Conservation (phyloP, 2,329 filamentous ascomycete genomes). For the Botrytis squamosa region DNA sequence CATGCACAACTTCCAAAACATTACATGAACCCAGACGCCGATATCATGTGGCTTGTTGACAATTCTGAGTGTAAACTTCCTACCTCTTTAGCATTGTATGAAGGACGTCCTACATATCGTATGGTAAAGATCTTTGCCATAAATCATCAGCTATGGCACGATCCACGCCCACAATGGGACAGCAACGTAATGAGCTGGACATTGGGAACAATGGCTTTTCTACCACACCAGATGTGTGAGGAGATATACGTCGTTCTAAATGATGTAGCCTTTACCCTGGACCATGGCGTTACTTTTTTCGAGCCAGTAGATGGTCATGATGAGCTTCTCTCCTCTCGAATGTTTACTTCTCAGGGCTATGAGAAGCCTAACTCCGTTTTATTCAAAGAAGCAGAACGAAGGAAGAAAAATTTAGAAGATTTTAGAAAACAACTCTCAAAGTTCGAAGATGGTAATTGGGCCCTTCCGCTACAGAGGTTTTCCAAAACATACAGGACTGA, state of each 20-base stretch:
- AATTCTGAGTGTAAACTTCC: neutral
- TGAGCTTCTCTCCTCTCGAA: neutral
- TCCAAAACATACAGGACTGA: neutral
- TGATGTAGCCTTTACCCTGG: neutral
- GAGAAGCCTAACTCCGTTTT: neutral
- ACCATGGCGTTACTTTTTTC: neutral
- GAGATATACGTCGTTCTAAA: conserved; percentile 10
- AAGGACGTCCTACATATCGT: neutral
- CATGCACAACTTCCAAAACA: conserved; percentile 8
- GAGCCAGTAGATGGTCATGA: neutral
- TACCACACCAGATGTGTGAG: conserved; percentile 5
- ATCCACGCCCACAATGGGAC: neutral
- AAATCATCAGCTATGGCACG: neutral
- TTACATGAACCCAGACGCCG: conserved; percentile 13
- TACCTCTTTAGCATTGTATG: neutral
- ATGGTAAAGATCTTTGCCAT: conserved; percentile 4
- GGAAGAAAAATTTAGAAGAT: neutral
- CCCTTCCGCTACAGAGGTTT: neutral
- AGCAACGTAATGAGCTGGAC: neutral
- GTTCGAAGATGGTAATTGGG: neutral
- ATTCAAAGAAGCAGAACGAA: neutral
- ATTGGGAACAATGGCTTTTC: neutral
- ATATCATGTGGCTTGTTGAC: neutral
- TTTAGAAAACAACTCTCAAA: neutral
- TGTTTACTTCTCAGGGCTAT: neutral